Evolutionary conservation across 495 filamentous ascomycete species (phyloP).

Genomic region (Aspergillus bridgeri): DNA sequence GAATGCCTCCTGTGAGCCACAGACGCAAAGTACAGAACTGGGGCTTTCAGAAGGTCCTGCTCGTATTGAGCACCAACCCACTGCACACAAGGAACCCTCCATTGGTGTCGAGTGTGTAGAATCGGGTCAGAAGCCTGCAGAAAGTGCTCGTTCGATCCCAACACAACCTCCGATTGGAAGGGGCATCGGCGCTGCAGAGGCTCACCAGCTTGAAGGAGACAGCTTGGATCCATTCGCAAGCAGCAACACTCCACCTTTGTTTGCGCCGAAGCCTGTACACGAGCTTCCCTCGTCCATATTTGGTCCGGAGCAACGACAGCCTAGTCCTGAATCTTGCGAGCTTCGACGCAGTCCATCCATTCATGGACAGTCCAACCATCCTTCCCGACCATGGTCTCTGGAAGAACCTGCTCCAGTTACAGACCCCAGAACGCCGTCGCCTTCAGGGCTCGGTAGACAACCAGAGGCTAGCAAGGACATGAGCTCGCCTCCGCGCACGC

Average conservation of each 20-base stretch:
- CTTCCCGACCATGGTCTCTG: constrained; percentile 30
- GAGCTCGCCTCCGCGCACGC: constrained; percentile 38
- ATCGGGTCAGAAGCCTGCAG: not conserved
- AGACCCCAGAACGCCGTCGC: constrained; percentile 20
- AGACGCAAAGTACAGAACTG: not conserved
- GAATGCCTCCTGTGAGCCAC: not conserved
- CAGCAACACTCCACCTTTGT: not conserved
- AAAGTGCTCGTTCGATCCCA: not conserved
- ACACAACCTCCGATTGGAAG: not conserved
- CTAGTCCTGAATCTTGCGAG: constrained; percentile 20
- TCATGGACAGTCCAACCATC: constrained; percentile 32
- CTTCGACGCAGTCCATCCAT: constrained; percentile 39
- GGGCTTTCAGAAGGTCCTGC: not conserved
- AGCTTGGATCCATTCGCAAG: not conserved
- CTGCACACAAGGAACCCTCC: not conserved
- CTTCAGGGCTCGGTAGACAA: constrained; percentile 28
- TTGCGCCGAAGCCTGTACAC: constrained; percentile 28
- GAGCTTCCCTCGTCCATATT: constrained; percentile 52
- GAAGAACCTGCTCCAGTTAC: constrained; percentile 25
- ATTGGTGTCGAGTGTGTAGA: not conserved
- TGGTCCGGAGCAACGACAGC: constrained; percentile 29
- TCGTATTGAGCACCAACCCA: not conserved
- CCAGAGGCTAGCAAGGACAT: constrained; percentile 16
- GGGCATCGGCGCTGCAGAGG: not conserved
- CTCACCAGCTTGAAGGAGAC: not conserved